Evolutionary conservation across 2,329 filamentous ascomycete genomes (phyloP).

Genomic region (Penicillium sclerotiorum): DNA sequence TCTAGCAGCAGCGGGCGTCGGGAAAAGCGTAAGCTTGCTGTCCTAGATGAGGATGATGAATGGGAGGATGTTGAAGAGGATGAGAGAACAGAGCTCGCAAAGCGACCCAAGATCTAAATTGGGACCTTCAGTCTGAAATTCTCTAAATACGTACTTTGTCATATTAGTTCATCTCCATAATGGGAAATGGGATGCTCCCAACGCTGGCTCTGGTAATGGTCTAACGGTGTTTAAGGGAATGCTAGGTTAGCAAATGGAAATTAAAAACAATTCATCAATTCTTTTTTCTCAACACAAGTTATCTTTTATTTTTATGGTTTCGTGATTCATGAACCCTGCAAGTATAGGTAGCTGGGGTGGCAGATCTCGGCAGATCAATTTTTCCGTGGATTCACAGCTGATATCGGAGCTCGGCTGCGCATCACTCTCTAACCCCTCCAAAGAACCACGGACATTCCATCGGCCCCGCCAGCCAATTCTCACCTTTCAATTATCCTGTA

Average conservation of each 20-base stretch:
- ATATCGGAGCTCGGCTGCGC: conserved; percentile 24
- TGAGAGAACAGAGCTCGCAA: conserved; percentile 24
- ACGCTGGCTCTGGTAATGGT: too few species aligned
- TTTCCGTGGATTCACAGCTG: conserved; percentile 26
- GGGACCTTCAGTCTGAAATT: not conserved
- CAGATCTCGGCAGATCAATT: conserved; percentile 24
- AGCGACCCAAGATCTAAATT: conserved; percentile 34
- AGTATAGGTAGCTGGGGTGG: not conserved
- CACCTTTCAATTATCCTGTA: not conserved
- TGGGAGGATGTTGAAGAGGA: conserved; percentile 27
- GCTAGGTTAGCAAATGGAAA: too few species aligned
- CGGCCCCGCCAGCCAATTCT: not conserved
- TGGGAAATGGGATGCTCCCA: too few species aligned
- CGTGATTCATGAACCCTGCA: too few species aligned
- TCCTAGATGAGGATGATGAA: conserved; percentile 29
- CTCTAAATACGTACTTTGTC: not conserved
- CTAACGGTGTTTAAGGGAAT: too few species aligned
- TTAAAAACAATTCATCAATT: too few species aligned
- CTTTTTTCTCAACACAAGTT: too few species aligned
- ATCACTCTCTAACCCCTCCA: conserved; percentile 13
- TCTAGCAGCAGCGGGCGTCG: conserved; percentile 14
- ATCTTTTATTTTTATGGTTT: too few species aligned
- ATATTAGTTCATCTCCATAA: too few species aligned
- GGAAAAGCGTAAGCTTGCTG: conserved; percentile 26
- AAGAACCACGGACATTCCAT: conserved; percentile 3